These are phyloP conservation scores for Starmerella roubikii DNA, from an alignment of 805 yeast genomes.

Conservation along the genomic window DNA sequence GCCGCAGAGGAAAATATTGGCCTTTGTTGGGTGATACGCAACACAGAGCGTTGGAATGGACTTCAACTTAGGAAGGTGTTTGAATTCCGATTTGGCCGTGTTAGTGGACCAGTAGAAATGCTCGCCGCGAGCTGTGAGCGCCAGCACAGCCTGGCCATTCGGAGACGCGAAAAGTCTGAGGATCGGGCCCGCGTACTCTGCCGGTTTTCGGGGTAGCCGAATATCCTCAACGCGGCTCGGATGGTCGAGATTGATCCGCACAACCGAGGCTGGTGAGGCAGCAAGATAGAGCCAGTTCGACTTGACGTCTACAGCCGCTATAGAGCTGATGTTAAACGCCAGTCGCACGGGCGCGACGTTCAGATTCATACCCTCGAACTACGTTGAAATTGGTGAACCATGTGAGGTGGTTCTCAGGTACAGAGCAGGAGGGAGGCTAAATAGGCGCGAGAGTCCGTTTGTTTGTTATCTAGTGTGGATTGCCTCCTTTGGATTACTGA, in stretches of 20 bases:
- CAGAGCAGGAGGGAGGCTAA: no score
- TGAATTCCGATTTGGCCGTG: conserved; percentile 24
- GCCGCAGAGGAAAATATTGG: conserved; percentile 39
- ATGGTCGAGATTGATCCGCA: conserved; percentile 49
- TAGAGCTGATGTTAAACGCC: conserved; percentile 35
- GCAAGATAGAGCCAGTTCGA: conserved; percentile 45
- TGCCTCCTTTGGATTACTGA: no score
- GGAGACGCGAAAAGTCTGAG: conserved; percentile 36
- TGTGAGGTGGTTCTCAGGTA: no score
- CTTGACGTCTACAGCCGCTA: conserved; percentile 40
- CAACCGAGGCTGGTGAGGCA: conserved; percentile 38
- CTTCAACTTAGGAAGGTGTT: conserved; percentile 35
- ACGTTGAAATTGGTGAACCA: neutral
- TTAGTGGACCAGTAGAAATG: conserved; percentile 32
- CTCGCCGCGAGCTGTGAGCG: conserved; percentile 35
- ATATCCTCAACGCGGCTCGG: conserved; percentile 45
- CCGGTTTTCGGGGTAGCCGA: conserved; percentile 22
- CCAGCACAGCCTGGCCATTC: conserved; percentile 39
- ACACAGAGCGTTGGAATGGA: conserved; percentile 33
- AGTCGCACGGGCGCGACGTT: conserved; percentile 35
- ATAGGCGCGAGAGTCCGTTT: no score
- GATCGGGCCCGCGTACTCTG: conserved; percentile 23
- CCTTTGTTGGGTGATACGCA: conserved; percentile 32
- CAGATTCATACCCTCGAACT: conserved; percentile 11
- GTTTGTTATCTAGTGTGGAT: no score